A percentile compares a stretch with the other conserved stretches of the same genome.
Conservation (phyloP, 1,284 basidiomycete genomes). For the Meripilus lineatus region DNA sequence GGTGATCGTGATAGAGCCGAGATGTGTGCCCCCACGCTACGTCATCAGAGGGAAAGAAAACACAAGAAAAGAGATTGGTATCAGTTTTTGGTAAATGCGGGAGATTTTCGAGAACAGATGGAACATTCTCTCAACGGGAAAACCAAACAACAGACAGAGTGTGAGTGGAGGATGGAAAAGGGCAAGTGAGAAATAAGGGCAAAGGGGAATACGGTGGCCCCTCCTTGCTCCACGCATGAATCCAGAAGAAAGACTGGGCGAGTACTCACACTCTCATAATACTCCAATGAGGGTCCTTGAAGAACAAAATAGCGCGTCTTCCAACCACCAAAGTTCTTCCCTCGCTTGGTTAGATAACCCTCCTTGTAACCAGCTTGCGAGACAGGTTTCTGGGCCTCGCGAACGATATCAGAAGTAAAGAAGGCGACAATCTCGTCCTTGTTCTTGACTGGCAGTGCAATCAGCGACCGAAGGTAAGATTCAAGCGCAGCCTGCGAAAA, state of each 20-base stretch:
- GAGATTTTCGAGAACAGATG: no score
- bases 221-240: conserved; percentile 3
- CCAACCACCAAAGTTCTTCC: conserved; percentile 96
- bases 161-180: no score
- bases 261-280: conserved; percentile 87
- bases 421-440: conserved; percentile 91
- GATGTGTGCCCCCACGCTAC: conserved; percentile 84
- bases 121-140: no score
- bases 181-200: conserved; percentile 13
- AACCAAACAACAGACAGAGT: no score
- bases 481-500: conserved; percentile 69
- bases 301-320: conserved; percentile 94
- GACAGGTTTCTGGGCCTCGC: conserved; percentile 67
- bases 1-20: conserved; percentile 84
- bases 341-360: conserved; percentile 94
- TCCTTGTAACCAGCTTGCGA: conserved; percentile 86
- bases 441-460: conserved; percentile 80
- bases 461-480: conserved; percentile 82
- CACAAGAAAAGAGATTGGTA: conserved; percentile 7
- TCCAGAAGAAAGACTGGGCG: conserved; percentile 9
- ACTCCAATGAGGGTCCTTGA: conserved; percentile 83
- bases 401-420: conserved; percentile 85
- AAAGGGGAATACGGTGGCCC: conserved; percentile 10
- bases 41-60: conserved; percentile 17
- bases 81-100: no score